Percentiles rank a stretch among this genome's conserved stretches.
Conservation (phyloP, 257 asterid species). For the Solanum sitiens region DNA sequence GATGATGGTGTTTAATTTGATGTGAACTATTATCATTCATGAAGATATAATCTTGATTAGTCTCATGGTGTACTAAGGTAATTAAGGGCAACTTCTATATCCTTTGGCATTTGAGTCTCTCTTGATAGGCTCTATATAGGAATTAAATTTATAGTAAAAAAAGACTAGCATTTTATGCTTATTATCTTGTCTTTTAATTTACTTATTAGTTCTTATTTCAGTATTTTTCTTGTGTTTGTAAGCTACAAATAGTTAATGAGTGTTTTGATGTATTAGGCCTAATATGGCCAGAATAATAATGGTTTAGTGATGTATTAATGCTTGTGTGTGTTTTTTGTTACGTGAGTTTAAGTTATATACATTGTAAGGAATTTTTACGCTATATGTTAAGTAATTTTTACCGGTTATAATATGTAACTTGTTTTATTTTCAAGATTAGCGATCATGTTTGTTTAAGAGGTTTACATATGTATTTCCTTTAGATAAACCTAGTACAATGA, state of each 20-base stretch:
- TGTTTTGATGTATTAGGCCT: neutral
- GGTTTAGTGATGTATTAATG: neutral
- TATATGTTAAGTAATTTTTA: too few species aligned
- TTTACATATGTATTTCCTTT: neutral
- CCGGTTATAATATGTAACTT: neutral
- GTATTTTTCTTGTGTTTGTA: neutral
- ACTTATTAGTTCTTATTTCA: neutral
- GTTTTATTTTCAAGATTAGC: neutral
- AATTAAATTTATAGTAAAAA: neutral
- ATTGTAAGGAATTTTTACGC: neutral
- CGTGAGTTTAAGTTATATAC: neutral
- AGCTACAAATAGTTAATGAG: neutral
- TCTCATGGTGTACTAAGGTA: neutral
- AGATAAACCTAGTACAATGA: neutral
- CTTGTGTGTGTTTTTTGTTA: neutral
- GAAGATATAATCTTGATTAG: neutral
- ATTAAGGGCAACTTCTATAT: conserved; percentile 64
- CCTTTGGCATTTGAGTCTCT: conserved; percentile 61
- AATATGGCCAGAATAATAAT: neutral
- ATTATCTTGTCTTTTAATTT: neutral
- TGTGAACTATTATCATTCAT: neutral
- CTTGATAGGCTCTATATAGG: neutral
- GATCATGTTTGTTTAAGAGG: neutral
- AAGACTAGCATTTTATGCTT: neutral
- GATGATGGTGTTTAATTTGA: neutral